Evolutionary conservation across 768 basidiomycete genomes (phyloP).

Genomic region (Lentinula guzmanii): DNA sequence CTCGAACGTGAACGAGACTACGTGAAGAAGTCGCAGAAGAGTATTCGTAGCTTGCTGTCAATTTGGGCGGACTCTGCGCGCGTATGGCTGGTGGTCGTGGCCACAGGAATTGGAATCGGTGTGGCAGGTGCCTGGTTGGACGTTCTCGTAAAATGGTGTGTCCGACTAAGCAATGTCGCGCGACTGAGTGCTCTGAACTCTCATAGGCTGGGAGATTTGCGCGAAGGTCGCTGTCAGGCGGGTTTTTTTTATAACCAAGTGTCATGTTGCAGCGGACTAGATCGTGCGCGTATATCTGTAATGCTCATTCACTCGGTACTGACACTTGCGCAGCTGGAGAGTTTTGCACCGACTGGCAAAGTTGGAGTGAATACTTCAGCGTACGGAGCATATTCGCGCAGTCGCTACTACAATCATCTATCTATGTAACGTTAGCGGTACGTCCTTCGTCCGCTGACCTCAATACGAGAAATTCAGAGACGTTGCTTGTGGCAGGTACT

Average conservation of each 20-base stretch:
- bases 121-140: constrained; percentile 68
- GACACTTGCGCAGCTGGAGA: constrained; percentile 46
- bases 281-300: constrained; percentile 32
- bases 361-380: constrained; percentile 58
- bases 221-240: constrained; percentile 62
- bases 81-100: constrained; percentile 63
- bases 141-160: constrained; percentile 67
- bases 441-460: constrained; percentile 16
- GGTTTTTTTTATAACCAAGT: constrained; percentile 71
- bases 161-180: background rate
- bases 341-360: constrained; percentile 58
- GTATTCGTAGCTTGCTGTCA: constrained; percentile 48
- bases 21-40: constrained; percentile 40
- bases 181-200: background rate
- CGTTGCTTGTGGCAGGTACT: constrained; percentile 32
- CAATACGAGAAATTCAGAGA: background rate
- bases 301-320: background rate
- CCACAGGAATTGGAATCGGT: constrained; percentile 63
- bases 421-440: constrained; percentile 63
- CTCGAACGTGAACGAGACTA: constrained; percentile 54
- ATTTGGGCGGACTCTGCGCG: constrained; percentile 51
- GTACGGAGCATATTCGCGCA: constrained; percentile 51
- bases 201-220: constrained; percentile 59
- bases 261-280: constrained; percentile 63
- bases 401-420: constrained; percentile 57